Base-by-base conservation (phyloP, 164 flowering plant species). In the Annona squamosa region DNA sequence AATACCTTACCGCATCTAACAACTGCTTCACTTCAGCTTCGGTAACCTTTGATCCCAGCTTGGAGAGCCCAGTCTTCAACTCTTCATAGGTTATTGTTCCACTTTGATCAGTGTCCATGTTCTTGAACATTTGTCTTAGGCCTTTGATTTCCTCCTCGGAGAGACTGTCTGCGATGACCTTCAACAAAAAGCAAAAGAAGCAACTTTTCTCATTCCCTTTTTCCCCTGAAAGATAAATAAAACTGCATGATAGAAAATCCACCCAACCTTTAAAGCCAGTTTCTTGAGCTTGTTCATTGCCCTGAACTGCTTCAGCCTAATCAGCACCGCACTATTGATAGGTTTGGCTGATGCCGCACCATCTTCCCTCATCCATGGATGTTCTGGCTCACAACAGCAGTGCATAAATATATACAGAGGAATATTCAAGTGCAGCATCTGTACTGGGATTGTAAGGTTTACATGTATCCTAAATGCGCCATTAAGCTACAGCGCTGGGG, bases 201-300 rank as follows among this genome's bases (percentile, higher is more conserved):
- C 37, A 26, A 26, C 37, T 26, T 26, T 26, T 26, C 37, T 26
- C 37, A 26, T 26, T 26, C 37, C 37, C 37, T 26, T 26, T 26
- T 26, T 26, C 37, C 37, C 37, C 0, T 26, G 37, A 26, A 26
- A 26, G 37, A 26, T 26, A 26, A 26, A 0, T 26, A 1, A 26
- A 26, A 26, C 37, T 26, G 37, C 37, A 26, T 26, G 37, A 26
- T 26, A 26, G 37, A 26, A 26, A 26, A 26, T 26, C 37, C 37
- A 26, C 37, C 67, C 43, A 73, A 92, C 98, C 90, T 85, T 89
- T 12, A 89, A 71, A 18, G 98, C 95, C 17, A 93, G 87, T 79
- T 88, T 91, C 83, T 93, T 93, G 65, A 93, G 74, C 84, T 93
- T 93, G 88, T 93, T 93, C 97, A 89, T 90, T 52, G 93, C 92